Evolutionary conservation across 1,284 basidiomycete species (phyloP).

Genomic region (Sanguinoderma infundibulare): DNA sequence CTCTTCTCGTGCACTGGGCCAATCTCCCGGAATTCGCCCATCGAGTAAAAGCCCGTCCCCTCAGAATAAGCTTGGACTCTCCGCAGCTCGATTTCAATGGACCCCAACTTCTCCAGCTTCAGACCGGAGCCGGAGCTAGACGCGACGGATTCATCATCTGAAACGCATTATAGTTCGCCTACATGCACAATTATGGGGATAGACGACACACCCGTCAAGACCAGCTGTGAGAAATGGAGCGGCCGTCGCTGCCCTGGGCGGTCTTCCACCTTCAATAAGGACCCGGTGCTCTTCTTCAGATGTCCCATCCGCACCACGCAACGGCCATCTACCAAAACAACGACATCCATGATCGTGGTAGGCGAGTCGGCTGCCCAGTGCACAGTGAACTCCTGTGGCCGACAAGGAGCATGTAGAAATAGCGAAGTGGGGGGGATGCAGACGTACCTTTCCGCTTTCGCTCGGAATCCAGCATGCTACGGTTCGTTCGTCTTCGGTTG

Average conservation of each 20-base stretch:
- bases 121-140: not conserved
- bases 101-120: not conserved
- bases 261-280: not conserved
- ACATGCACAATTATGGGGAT: not conserved
- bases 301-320: not conserved
- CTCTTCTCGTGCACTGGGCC: slow-evolving; percentile 21
- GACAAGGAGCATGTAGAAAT: not conserved
- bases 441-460: slow-evolving; percentile 10
- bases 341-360: not conserved
- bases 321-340: not conserved
- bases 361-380: not conserved
- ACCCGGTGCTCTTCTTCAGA: not conserved
- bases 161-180: not conserved
- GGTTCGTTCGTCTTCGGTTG: slow-evolving; percentile 3
- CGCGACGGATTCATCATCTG: slow-evolving; percentile 5
- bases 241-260: not conserved
- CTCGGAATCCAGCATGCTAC: slow-evolving; percentile 18
- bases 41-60: not conserved
- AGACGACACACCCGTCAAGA: slow-evolving; percentile 5
- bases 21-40: not conserved
- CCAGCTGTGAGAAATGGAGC: not conserved
- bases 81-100: slow-evolving; percentile 5
- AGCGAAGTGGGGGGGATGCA: not conserved
- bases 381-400: slow-evolving; percentile 1
- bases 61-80: not conserved